Evolutionary conservation across 495 filamentous ascomycete genomes (phyloP).

Genomic region (Xanthoparmelia taractica): DNA sequence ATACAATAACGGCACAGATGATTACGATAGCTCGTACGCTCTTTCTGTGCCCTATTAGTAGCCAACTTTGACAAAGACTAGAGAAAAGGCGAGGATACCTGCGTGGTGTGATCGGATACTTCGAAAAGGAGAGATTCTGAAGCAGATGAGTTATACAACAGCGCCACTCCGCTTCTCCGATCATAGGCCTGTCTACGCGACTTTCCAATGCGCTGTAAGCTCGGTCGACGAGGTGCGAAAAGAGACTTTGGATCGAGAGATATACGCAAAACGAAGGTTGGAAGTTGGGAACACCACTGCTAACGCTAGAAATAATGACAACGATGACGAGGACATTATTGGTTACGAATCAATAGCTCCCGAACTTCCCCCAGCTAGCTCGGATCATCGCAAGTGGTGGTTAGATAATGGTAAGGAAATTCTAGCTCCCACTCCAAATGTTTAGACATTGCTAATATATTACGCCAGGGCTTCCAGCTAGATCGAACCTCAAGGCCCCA

Average conservation of each 20-base stretch:
- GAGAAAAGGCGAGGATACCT: conserved; percentile 88
- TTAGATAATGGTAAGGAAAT: conserved; percentile 56
- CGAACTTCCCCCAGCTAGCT: conserved; percentile 81
- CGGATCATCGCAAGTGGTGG: conserved; percentile 91
- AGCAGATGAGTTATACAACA: conserved; percentile 70
- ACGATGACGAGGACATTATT: conserved; percentile 66
- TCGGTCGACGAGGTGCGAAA: conserved; percentile 67
- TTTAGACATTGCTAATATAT: conserved; percentile 2
- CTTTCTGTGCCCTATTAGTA: background rate
- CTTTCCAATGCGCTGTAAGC: conserved; percentile 73
- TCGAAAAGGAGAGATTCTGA: conserved; percentile 72
- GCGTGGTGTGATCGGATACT: conserved; percentile 96
- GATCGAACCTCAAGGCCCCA: conserved; percentile 61
- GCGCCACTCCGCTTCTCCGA: conserved; percentile 82
- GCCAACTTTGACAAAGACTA: conserved; percentile 27
- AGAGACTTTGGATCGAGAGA: conserved; percentile 56
- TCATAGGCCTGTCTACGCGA: conserved; percentile 85
- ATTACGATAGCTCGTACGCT: conserved; percentile 84
- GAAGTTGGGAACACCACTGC: conserved; percentile 45
- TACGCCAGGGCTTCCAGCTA: conserved; percentile 59
- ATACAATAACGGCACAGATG: conserved; percentile 78
- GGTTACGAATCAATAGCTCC: conserved; percentile 69
- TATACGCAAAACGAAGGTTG: conserved; percentile 61
- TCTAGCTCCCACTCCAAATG: background rate
- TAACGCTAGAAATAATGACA: conserved; percentile 44